Percentiles rank a stretch among this genome's conserved stretches.
phyloP scores from a whole-genome alignment of 768 basidiomycete species.

The Agaricus subrufescens region DNA sequence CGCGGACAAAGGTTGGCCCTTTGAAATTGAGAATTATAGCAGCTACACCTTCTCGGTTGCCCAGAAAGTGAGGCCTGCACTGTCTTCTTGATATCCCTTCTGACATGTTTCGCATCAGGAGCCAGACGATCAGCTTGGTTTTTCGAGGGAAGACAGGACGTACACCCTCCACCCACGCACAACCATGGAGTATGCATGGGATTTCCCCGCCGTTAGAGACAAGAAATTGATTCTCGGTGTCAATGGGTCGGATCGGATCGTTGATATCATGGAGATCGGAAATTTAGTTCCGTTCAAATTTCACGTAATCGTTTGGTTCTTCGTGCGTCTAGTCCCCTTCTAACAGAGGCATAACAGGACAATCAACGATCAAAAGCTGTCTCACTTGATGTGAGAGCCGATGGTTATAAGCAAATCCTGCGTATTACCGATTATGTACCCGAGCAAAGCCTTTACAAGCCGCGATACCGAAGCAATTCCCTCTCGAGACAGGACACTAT shows the following conservation, averaged over 20 bases:
- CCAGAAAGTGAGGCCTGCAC: slow-evolving; percentile 56
- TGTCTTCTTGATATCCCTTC: background rate
- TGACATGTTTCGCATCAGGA: slow-evolving; percentile 27
- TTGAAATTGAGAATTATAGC: slow-evolving; percentile 86
- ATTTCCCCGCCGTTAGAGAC: slow-evolving; percentile 77
- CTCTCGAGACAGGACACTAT: slow-evolving; percentile 63
- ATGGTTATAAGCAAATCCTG: slow-evolving; percentile 78
- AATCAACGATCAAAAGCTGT: slow-evolving; percentile 58
- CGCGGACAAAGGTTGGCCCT: slow-evolving; percentile 80
- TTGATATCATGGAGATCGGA: slow-evolving; percentile 97
- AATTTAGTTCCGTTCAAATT: slow-evolving; percentile 88
- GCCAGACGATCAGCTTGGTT: slow-evolving; percentile 13
- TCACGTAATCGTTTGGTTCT: slow-evolving; percentile 38
- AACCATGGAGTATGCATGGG: slow-evolving; percentile 82
- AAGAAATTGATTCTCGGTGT: slow-evolving; percentile 72
- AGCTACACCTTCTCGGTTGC: slow-evolving; percentile 62
- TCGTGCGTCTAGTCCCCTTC: background rate
- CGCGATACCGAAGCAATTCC: slow-evolving; percentile 46
- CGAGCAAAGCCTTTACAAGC: slow-evolving; percentile 85
- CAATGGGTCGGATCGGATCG: slow-evolving; percentile 53
- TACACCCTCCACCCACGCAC: slow-evolving; percentile 60
- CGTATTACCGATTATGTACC: slow-evolving; percentile 85
- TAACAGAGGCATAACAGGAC: slow-evolving; percentile 29
- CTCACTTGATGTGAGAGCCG: slow-evolving; percentile 90
- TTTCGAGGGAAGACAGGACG: slow-evolving; percentile 35